Evolutionary conservation across 495 filamentous ascomycete genomes (phyloP).

Genomic region (Penicillium desertorum): DNA sequence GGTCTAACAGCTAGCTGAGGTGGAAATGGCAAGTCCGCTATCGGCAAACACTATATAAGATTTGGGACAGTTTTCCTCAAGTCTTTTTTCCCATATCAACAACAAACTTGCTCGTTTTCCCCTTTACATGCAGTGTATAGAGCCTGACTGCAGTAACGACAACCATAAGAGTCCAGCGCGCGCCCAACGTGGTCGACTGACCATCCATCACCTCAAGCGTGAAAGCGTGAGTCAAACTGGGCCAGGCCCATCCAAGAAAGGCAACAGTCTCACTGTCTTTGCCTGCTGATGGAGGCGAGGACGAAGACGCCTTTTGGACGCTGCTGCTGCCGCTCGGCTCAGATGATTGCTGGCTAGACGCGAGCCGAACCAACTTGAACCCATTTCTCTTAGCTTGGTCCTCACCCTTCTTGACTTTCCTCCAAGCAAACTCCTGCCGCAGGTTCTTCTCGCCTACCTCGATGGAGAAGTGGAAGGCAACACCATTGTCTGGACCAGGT

Average conservation of each 20-base stretch:
- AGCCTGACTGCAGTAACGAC: background rate
- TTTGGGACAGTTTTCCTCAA: background rate
- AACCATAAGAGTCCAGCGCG: background rate
- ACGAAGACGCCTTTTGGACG: background rate
- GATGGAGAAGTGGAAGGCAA: background rate
- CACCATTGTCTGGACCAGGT: background rate
- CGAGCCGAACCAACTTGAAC: constrained; percentile 1
- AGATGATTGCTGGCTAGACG: background rate
- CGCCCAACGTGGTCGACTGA: background rate
- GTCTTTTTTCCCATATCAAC: background rate
- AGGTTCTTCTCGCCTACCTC: background rate
- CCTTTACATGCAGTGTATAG: background rate
- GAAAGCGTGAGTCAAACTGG: background rate
- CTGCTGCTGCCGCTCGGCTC: background rate
- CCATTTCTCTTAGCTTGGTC: constrained; percentile 1
- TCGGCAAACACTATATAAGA: background rate
- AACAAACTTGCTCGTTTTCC: background rate
- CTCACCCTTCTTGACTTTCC: constrained; percentile 1
- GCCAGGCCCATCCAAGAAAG: constrained; percentile 15
- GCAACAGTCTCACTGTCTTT: background rate
- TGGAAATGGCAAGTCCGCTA: no score
- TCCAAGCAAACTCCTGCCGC: background rate
- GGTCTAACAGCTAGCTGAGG: no score
- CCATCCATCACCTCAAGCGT: background rate
- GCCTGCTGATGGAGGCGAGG: background rate